phyloP scores from a whole-genome alignment of 2,329 filamentous ascomycete species.

The Alternaria gansuensis region DNA sequence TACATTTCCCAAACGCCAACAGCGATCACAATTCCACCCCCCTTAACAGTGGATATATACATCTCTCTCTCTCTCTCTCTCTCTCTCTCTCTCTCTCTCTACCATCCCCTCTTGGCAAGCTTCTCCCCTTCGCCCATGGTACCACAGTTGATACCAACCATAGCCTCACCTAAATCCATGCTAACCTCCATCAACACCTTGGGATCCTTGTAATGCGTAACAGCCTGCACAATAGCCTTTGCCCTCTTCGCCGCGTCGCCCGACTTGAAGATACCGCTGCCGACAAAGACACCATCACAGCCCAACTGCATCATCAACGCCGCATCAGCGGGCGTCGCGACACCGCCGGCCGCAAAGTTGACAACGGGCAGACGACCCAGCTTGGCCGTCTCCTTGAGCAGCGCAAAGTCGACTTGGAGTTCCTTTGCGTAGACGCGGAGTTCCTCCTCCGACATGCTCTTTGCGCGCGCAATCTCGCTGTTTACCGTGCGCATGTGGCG shows the following conservation, averaged over 20 bases:
- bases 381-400: conserved; percentile 87
- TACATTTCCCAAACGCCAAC: not conserved
- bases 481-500: conserved; percentile 94
- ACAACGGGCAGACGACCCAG: conserved; percentile 90
- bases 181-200: conserved; percentile 87
- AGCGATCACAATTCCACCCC: not conserved
- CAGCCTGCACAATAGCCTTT: conserved; percentile 92
- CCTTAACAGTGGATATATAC: too few species aligned
- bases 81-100: not conserved
- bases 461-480: conserved; percentile 78
- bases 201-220: conserved; percentile 87
- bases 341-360: conserved; percentile 97
- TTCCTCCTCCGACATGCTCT: conserved; percentile 71
- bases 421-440: conserved; percentile 82
- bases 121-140: conserved; percentile 81
- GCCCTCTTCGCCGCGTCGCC: conserved; percentile 90
- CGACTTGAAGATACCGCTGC: conserved; percentile 96
- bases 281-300: conserved; percentile 97
- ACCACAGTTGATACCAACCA: conserved; percentile 92
- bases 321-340: conserved; percentile 98
- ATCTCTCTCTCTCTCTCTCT: too few species aligned
- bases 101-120: conserved; percentile 88
- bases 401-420: conserved; percentile 76
- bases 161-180: conserved; percentile 91
- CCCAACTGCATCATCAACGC: conserved; percentile 99